phyloP scores from a whole-genome alignment of 768 basidiomycete genomes.

The Dioszegia aurantiaca region DNA sequence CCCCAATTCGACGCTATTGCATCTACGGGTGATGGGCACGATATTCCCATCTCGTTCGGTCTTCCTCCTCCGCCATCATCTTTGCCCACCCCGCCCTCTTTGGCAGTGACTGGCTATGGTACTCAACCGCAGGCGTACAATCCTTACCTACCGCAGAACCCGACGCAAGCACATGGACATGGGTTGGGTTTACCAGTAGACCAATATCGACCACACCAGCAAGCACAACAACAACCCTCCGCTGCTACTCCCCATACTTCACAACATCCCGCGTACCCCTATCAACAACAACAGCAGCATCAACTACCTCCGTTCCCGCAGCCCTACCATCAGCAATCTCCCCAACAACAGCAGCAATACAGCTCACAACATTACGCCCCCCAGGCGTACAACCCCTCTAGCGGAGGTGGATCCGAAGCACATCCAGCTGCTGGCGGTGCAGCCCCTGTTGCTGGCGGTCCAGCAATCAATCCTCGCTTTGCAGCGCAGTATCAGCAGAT shows the following conservation, averaged over 20 bases:
- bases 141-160: too few relatives aligned
- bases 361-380: too few relatives aligned
- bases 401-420: slow-evolving; percentile 2
- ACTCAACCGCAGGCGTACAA: neutral
- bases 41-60: neutral
- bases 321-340: slow-evolving; percentile 13
- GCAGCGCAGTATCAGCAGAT: slow-evolving; percentile 40
- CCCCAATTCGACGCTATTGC: neutral
- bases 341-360: slow-evolving; percentile 1
- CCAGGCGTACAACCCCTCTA: neutral
- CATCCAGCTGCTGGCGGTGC: neutral
- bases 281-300: slow-evolving; percentile 18
- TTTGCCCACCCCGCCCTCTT: neutral
- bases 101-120: neutral
- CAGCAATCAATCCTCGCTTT: slow-evolving; percentile 47
- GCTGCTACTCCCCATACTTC: neutral
- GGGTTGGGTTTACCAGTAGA: too few relatives aligned
- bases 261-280: neutral
- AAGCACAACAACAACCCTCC: slow-evolving; percentile 15
- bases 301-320: slow-evolving; percentile 6
- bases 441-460: slow-evolving; percentile 5
- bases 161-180: too few relatives aligned
- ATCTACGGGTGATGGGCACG: neutral
- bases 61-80: slow-evolving; percentile 1
- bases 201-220: slow-evolving; percentile 8